Evolutionary conservation across 2,329 filamentous ascomycete genomes (phyloP).

Genomic region (Chaetomiaceae sp.): DNA sequence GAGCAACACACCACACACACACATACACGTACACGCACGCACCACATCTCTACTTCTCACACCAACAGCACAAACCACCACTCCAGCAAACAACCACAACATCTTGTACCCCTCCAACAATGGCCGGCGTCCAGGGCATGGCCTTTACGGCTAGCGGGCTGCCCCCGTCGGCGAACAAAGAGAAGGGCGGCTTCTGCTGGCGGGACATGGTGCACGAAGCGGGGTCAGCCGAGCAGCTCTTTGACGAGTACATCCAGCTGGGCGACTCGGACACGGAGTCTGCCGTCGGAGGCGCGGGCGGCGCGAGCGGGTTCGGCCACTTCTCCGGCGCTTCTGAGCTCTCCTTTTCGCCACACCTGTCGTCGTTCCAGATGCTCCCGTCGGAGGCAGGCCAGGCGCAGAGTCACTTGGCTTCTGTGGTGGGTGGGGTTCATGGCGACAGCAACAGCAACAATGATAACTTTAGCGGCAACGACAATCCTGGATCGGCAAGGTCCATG

Average conservation of each 20-base stretch:
- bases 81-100: conserved; percentile 2
- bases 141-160: conserved; percentile 18
- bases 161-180: conserved; percentile 25
- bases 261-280: conserved; percentile 21
- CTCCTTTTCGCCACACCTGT: conserved; percentile 19
- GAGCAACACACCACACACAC: conserved; percentile 5
- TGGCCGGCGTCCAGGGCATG: conserved; percentile 24
- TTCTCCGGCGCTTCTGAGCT: conserved; percentile 14
- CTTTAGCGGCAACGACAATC: neutral
- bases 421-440: too few species aligned
- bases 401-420: too few species aligned
- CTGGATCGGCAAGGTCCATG: too few species aligned
- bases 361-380: conserved; percentile 5
- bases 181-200: conserved; percentile 18
- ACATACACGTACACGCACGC: neutral
- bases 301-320: conserved; percentile 16
- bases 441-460: neutral
- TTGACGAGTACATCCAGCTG: conserved; percentile 27
- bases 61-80: neutral
- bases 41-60: too few species aligned
- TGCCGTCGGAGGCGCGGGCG: neutral
- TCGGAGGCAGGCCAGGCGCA: neutral
- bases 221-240: conserved; percentile 23
- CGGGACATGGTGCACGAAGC: conserved; percentile 17
- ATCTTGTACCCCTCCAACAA: conserved; percentile 13